Evolutionary conservation across 306 rosid genomes (phyloP).

Genomic region (Cicer judaicum): DNA sequence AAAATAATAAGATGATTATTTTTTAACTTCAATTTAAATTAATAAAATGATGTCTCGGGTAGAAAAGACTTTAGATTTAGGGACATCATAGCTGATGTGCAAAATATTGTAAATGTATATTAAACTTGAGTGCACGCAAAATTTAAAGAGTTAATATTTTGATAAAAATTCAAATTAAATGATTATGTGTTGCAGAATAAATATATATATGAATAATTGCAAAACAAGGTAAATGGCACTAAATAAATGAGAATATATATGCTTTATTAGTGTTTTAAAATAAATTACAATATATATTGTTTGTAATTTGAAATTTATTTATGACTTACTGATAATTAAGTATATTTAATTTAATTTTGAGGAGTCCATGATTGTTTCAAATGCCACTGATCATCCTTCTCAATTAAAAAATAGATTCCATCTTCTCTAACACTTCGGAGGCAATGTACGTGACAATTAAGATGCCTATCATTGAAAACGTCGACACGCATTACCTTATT

Average conservation of each 20-base stretch:
- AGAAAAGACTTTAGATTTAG: neutral
- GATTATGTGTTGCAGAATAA: slow-evolving; percentile 26
- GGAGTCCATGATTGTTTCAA: neutral
- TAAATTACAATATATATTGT: too few relatives aligned
- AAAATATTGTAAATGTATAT: slow-evolving; percentile 4
- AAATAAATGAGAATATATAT: too few relatives aligned
- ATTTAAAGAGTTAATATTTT: slow-evolving; percentile 17
- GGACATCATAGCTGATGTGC: slow-evolving; percentile 38
- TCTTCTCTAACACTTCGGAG: neutral
- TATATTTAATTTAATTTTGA: too few relatives aligned
- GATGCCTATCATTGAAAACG: too few relatives aligned
- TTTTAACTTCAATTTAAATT: too few relatives aligned
- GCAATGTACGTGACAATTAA: neutral
- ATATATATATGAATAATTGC: neutral
- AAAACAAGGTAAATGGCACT: too few relatives aligned
- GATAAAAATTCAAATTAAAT: slow-evolving; percentile 34
- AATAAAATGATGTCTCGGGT: too few relatives aligned
- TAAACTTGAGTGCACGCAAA: slow-evolving; percentile 34
- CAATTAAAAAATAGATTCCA: neutral
- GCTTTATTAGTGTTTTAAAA: too few relatives aligned
- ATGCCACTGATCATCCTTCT: neutral
- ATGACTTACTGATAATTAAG: too few relatives aligned
- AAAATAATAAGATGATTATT: too few relatives aligned
- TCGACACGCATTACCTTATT: too few relatives aligned
- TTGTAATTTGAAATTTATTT: too few relatives aligned